These are phyloP conservation scores for Ottelia alismoides DNA, from an alignment of 106 monocot species.

Conservation along the genomic window DNA sequence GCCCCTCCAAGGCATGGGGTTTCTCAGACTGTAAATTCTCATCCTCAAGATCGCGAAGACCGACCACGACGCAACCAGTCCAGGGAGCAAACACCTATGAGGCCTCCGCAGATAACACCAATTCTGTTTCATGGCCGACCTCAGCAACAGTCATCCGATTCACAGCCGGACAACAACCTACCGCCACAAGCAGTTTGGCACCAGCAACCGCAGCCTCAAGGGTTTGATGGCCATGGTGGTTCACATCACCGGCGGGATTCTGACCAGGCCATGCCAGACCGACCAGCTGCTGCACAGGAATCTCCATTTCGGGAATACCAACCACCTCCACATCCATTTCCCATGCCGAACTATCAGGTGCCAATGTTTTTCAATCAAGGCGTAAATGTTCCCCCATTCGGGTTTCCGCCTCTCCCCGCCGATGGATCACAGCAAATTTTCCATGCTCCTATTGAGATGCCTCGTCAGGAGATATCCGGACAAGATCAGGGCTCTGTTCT, in stretches of 20 bases:
- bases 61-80: conserved; percentile 17
- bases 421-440: conserved; percentile 41
- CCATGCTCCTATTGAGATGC: conserved; percentile 23
- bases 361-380: conserved; percentile 18
- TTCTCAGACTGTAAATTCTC: conserved; percentile 43
- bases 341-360: conserved; percentile 17
- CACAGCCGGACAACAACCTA: conserved; percentile 20
- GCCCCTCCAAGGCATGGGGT: conserved; percentile 31
- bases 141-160: conserved; percentile 18
- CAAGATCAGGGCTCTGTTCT: conserved; percentile 32
- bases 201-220: conserved; percentile 8
- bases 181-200: conserved; percentile 21
- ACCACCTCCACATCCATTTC: conserved; percentile 21
- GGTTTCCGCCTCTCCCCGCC: conserved; percentile 19
- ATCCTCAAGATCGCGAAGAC: conserved; percentile 34
- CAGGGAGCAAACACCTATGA: conserved; percentile 27
- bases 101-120: conserved; percentile 20
- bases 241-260: conserved; percentile 16
- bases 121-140: conserved; percentile 14
- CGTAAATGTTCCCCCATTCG: conserved; percentile 5
- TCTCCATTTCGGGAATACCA: conserved; percentile 21
- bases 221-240: conserved; percentile 9
- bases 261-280: conserved; percentile 21
- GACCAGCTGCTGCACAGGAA: conserved; percentile 7
- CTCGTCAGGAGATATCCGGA: conserved; percentile 2